Conservation (phyloP, 2,329 filamentous ascomycete species). For the Plectosphaerella plurivora region DNA sequence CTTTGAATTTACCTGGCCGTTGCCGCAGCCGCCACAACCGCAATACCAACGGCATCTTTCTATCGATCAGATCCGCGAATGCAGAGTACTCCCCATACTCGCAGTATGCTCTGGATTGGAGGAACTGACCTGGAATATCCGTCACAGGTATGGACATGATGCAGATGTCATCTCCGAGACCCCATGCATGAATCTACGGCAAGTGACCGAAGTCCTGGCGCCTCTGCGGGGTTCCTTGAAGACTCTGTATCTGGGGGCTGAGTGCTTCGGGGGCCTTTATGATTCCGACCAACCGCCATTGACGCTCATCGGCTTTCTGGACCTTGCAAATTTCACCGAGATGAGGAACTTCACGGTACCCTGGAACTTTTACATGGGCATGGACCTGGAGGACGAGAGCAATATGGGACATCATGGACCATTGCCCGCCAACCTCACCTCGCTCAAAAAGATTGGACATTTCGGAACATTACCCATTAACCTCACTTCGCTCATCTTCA, state of each 20-base stretch:
- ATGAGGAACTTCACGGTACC: neutral
- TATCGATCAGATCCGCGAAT: neutral
- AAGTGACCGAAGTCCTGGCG: neutral
- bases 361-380: neutral
- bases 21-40: neutral
- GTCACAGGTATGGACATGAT: neutral
- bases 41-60: neutral
- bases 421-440: neutral
- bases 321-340: neutral
- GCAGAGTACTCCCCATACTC: neutral
- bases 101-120: neutral
- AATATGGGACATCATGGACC: neutral
- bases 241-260: neutral
- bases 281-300: neutral
- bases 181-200: neutral
- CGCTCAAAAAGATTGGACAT: neutral
- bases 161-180: neutral
- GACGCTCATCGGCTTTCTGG: neutral
- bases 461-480: neutral
- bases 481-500: neutral
- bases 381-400: neutral
- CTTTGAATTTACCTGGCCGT: neutral
- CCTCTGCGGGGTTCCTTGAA: neutral
- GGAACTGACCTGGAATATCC: neutral
- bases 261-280: neutral